phyloP scores from a whole-genome alignment of 164 flowering plant genomes.

The Aristolochia contorta region DNA sequence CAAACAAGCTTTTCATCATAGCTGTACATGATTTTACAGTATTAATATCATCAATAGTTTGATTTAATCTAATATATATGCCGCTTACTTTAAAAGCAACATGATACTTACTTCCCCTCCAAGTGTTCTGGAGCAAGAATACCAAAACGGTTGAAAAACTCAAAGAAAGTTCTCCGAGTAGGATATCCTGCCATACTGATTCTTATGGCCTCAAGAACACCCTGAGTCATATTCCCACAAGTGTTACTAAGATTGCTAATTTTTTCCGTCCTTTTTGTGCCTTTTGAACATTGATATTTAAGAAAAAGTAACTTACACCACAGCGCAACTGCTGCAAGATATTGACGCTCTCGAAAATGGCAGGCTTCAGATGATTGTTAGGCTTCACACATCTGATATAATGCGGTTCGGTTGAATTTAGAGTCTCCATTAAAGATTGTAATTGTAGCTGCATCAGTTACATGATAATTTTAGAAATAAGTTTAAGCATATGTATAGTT shows the following conservation, averaged over 20 bases:
- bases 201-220: constrained; percentile 88
- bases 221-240: constrained; percentile 29
- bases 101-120: constrained; percentile 42
- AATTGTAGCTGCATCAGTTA: constrained; percentile 64
- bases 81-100: neutral
- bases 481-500: too few species aligned
- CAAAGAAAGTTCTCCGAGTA: constrained; percentile 57
- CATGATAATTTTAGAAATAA: too few species aligned
- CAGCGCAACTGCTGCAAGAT: constrained; percentile 78
- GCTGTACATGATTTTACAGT: constrained; percentile 30
- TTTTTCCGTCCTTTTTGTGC: too few species aligned
- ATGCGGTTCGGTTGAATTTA: constrained; percentile 78
- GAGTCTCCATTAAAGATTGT: constrained; percentile 75
- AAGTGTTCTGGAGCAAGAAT: constrained; percentile 61
- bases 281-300: neutral
- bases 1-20: constrained; percentile 67
- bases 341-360: constrained; percentile 58
- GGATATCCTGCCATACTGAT: constrained; percentile 91
- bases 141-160: constrained; percentile 60
- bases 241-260: too few species aligned
- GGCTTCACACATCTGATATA: constrained; percentile 95
- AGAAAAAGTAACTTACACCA: constrained; percentile 52
- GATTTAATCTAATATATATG: neutral
- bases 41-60: constrained; percentile 1
- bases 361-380: constrained; percentile 57